Conservation (phyloP, 192 early-diverging fungal genomes). For the Backusella mclennaniae region DNA sequence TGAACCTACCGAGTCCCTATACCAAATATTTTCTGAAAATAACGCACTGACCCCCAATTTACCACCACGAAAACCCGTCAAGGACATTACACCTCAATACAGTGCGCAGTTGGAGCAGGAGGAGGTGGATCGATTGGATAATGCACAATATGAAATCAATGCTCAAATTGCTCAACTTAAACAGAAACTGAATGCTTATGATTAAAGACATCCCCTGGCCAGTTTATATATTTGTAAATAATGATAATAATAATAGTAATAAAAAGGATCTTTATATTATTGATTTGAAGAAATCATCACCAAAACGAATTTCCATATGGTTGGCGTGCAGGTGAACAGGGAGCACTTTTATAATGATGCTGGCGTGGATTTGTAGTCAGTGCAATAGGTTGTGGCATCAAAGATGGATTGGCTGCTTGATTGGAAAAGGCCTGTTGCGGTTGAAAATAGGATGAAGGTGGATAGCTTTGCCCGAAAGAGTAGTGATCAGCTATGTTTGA, state of each 20-base stretch:
- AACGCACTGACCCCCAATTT: conserved; percentile 27
- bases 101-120: conserved; percentile 36
- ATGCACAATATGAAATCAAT: conserved; percentile 35
- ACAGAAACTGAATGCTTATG: conserved; percentile 18
- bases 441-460: not conserved
- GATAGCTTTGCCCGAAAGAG: not conserved
- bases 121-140: conserved; percentile 33
- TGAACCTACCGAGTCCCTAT: conserved; percentile 38
- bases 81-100: conserved; percentile 26
- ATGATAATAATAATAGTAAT: not conserved
- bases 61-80: conserved; percentile 33
- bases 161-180: conserved; percentile 25
- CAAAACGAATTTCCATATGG: no score
- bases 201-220: not conserved
- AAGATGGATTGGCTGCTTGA: not conserved
- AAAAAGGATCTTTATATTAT: not conserved
- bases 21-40: conserved; percentile 30
- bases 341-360: not conserved
- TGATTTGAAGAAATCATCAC: not conserved
- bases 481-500: not conserved
- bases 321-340: not conserved
- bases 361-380: not conserved
- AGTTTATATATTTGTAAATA: not conserved
- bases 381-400: not conserved
- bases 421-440: not conserved